These are phyloP conservation scores for Thyridium curvatum DNA, from an alignment of 2,329 filamentous ascomycete genomes.

Conservation along the genomic window DNA sequence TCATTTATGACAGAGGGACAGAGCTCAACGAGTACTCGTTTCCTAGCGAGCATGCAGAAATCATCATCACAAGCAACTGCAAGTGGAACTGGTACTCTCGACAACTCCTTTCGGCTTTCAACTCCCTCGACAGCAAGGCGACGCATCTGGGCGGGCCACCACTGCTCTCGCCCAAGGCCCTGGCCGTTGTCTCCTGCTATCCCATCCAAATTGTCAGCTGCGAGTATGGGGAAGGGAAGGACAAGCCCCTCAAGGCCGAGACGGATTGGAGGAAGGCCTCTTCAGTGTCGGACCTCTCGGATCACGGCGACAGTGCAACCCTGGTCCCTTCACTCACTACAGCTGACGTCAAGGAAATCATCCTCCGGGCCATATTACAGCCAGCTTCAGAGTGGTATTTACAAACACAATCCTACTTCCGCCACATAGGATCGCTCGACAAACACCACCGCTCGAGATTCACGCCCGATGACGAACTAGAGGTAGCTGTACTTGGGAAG, in stretches of 20 bases:
- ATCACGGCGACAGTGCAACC: background rate
- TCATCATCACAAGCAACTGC: background rate
- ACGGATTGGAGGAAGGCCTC: background rate
- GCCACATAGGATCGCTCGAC: background rate
- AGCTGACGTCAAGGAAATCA: background rate
- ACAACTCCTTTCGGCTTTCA: background rate
- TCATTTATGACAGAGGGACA: background rate
- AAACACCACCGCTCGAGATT: background rate
- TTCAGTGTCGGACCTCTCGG: background rate
- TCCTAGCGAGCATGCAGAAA: background rate
- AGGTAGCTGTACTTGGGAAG: background rate
- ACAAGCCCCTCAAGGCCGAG: background rate
- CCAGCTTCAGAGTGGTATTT: background rate
- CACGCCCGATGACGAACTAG: constrained; percentile 1
- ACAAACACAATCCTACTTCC: background rate
- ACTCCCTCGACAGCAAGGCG: constrained; percentile 1
- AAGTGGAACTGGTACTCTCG: background rate
- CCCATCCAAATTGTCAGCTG: background rate
- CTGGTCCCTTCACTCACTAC: background rate
- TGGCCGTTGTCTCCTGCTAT: background rate
- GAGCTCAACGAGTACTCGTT: background rate
- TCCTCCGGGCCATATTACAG: background rate
- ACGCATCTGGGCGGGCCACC: background rate
- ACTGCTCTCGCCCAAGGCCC: background rate
- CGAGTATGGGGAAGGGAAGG: background rate